These are phyloP conservation scores for Colletotrichum simmondsii DNA, from an alignment of 2,329 filamentous ascomycete species.

Conservation along the genomic window DNA sequence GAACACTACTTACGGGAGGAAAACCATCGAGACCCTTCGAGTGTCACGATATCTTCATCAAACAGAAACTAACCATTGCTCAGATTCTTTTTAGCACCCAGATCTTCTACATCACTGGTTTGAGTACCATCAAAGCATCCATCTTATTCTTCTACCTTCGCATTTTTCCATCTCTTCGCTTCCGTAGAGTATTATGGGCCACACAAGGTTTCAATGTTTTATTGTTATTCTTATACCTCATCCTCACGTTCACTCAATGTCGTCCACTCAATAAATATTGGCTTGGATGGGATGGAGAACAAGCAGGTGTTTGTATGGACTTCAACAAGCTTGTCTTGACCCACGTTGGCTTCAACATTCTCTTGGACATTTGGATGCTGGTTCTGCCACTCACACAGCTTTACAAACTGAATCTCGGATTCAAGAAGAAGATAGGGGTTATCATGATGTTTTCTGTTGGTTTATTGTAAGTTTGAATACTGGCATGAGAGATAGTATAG, in stretches of 20 bases:
- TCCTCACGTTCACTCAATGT: slow-evolving; percentile 44
- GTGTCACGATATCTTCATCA: background rate
- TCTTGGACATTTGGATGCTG: slow-evolving; percentile 45
- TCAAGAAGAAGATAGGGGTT: slow-evolving; percentile 44
- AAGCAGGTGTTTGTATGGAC: slow-evolving; percentile 40
- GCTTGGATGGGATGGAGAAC: slow-evolving; percentile 45
- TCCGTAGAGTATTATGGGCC: slow-evolving; percentile 38
- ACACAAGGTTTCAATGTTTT: slow-evolving; percentile 39
- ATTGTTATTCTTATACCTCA: slow-evolving; percentile 39
- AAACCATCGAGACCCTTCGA: background rate
- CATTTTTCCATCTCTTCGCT: slow-evolving; percentile 38
- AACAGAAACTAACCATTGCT: too few species aligned
- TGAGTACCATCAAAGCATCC: slow-evolving; percentile 38
- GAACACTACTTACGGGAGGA: too few species aligned
- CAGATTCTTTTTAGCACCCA: background rate
- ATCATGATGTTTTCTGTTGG: slow-evolving; percentile 44
- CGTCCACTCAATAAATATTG: slow-evolving; percentile 47
- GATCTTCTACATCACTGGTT: background rate
- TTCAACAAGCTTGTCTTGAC: slow-evolving; percentile 42
- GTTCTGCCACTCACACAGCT: slow-evolving; percentile 45
- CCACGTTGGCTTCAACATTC: slow-evolving; percentile 39
- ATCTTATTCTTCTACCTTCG: slow-evolving; percentile 43
- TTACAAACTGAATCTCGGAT: slow-evolving; percentile 41
- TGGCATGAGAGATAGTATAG: fast-evolving
- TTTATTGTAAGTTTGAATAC: background rate